Evolutionary conservation across 2,329 filamentous ascomycete genomes (phyloP).

Genomic region (Triangularia verruculosa): DNA sequence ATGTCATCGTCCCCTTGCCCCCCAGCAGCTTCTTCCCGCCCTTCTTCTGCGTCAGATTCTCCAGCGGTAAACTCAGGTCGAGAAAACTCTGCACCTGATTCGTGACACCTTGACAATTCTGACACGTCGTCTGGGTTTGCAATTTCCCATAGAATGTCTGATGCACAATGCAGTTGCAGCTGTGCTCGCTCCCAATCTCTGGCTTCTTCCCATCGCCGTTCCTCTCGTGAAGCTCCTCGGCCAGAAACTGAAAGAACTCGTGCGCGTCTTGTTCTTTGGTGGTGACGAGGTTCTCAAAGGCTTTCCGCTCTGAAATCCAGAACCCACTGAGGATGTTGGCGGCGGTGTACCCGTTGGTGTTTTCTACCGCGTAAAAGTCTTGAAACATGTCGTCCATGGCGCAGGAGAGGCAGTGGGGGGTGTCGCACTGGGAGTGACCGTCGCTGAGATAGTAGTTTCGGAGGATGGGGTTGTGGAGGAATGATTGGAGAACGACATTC

Average conservation of each 20-base stretch:
- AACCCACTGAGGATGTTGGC: slow-evolving; percentile 85
- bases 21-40: slow-evolving; percentile 47
- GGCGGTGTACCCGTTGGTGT: slow-evolving; percentile 85
- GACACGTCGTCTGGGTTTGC: slow-evolving; percentile 85
- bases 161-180: slow-evolving; percentile 88
- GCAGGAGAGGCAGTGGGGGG: slow-evolving; percentile 62
- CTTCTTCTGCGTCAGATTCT: slow-evolving; percentile 66
- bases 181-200: slow-evolving; percentile 57
- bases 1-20: slow-evolving; percentile 50
- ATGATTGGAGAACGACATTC: slow-evolving; percentile 89
- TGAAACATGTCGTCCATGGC: slow-evolving; percentile 73
- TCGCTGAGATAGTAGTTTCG: slow-evolving; percentile 90
- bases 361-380: slow-evolving; percentile 68
- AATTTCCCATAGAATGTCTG: slow-evolving; percentile 92
- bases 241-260: slow-evolving; percentile 93
- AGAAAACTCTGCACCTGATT: slow-evolving; percentile 85
- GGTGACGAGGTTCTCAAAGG: slow-evolving; percentile 73
- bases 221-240: slow-evolving; percentile 83
- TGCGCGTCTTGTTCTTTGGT: slow-evolving; percentile 96
- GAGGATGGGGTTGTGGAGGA: slow-evolving; percentile 90
- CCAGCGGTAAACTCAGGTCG: slow-evolving; percentile 85
- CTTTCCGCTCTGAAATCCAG: slow-evolving; percentile 78
- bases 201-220: slow-evolving; percentile 68
- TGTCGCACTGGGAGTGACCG: slow-evolving; percentile 72
- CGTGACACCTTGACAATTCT: slow-evolving; percentile 78